These are phyloP conservation scores for Suillus variegatus DNA, from an alignment of 768 basidiomycete genomes.

Conservation along the genomic window DNA sequence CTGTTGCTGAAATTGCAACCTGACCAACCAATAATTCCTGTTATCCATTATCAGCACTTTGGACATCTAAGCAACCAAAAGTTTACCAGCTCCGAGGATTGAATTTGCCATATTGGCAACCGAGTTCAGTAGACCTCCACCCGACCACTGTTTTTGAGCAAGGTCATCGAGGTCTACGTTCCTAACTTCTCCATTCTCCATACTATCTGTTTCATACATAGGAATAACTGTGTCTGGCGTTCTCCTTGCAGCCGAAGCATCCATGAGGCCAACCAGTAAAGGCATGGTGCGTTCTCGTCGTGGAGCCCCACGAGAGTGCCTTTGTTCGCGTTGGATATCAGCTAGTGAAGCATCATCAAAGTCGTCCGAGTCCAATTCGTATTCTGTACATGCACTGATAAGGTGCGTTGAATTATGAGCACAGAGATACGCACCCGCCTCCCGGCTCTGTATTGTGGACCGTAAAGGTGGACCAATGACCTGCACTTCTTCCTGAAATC, in stretches of 20 bases:
- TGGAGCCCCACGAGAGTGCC: slow-evolving; percentile 23
- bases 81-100: slow-evolving; percentile 86
- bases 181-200: too few species aligned
- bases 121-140: slow-evolving; percentile 77
- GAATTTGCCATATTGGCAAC: slow-evolving; percentile 96
- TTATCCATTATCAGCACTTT: slow-evolving; percentile 13
- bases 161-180: slow-evolving; percentile 59
- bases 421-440: slow-evolving; percentile 64
- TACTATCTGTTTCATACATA: too few species aligned
- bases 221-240: too few species aligned
- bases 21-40: slow-evolving; percentile 72
- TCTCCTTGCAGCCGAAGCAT: too few species aligned
- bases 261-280: too few species aligned
- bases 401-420: slow-evolving; percentile 10
- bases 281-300: slow-evolving; percentile 46
- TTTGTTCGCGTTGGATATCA: slow-evolving; percentile 31
- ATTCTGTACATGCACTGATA: slow-evolving; percentile 50
- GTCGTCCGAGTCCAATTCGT: slow-evolving; percentile 82
- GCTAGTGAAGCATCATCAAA: slow-evolving; percentile 54
- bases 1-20: slow-evolving; percentile 2
- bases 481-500: slow-evolving; percentile 70
- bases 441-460: slow-evolving; percentile 76
- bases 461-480: slow-evolving; percentile 67
- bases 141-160: slow-evolving; percentile 61
- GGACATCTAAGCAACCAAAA: slow-evolving; percentile 10